Percentiles rank a stretch among this genome's conserved stretches.
These are phyloP conservation scores for Lactarius indigo DNA, from an alignment of 768 basidiomycete genomes.

Conservation along the genomic window DNA sequence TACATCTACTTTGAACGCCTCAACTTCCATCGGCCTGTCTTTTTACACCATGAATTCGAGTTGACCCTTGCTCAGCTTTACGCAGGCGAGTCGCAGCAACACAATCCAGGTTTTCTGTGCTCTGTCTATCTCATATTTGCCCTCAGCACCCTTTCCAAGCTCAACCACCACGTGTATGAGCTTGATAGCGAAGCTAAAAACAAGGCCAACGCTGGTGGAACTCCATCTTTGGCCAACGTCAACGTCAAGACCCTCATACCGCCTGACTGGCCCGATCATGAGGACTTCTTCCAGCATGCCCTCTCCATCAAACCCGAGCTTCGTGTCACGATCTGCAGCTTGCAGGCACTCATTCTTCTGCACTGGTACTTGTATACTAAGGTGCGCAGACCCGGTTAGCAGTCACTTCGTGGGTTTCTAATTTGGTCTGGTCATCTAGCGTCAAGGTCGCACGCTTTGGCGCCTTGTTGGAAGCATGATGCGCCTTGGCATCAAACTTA, in stretches of 20 bases:
- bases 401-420: constrained; percentile 13
- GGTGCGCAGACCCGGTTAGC: constrained; percentile 40
- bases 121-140: too few species aligned
- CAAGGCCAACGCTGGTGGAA: constrained; percentile 33
- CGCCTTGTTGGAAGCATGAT: constrained; percentile 83
- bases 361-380: constrained; percentile 92
- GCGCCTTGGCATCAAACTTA: constrained; percentile 76
- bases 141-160: constrained; percentile 77
- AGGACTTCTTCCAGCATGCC: too few species aligned
- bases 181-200: constrained; percentile 44
- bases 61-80: constrained; percentile 60
- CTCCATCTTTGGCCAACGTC: constrained; percentile 29
- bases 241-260: too few species aligned
- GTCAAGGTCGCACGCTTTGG: constrained; percentile 88
- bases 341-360: too few species aligned
- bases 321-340: too few species aligned
- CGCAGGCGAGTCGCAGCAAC: too few species aligned
- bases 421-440: constrained; percentile 41
- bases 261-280: too few species aligned
- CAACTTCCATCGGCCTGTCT: constrained; percentile 78
- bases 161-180: constrained; percentile 64
- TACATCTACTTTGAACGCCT: constrained; percentile 74
- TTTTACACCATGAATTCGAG: constrained; percentile 64
- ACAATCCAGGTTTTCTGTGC: too few species aligned
- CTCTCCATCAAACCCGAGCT: too few species aligned